These are phyloP conservation scores for Phytophthora vignae DNA, from an alignment of 352 stramenopile species.

Conservation along the genomic window DNA sequence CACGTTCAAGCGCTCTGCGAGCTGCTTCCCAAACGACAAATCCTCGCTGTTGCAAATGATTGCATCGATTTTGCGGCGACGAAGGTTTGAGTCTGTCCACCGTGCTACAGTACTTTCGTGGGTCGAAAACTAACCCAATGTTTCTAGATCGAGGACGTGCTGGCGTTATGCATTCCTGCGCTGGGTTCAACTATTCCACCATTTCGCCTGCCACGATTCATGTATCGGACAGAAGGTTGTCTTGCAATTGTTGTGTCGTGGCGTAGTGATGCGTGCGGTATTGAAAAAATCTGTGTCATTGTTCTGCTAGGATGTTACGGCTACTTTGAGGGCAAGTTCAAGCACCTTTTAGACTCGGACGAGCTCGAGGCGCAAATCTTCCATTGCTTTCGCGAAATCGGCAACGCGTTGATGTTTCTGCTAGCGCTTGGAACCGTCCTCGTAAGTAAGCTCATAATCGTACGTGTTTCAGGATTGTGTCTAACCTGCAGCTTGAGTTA, in stretches of 20 bases:
- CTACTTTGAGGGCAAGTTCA: conserved; percentile 87
- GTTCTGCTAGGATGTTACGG: conserved; percentile 61
- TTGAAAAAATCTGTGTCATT: not conserved
- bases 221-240: conserved; percentile 68
- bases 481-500: not conserved
- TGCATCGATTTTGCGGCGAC: conserved; percentile 44
- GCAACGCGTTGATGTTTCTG: conserved; percentile 79
- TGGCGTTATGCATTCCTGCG: conserved; percentile 76
- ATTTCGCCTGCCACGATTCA: conserved; percentile 74
- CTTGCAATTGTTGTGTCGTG: not conserved
- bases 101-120: not conserved
- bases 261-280: not conserved
- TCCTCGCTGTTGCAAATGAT: conserved; percentile 43
- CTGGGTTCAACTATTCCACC: conserved; percentile 76
- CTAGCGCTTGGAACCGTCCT: conserved; percentile 46
- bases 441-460: conserved; percentile 26
- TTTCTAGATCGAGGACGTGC: conserved; percentile 70
- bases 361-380: conserved; percentile 88
- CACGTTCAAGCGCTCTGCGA: conserved; percentile 38
- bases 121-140: not conserved
- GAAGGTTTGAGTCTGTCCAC: conserved; percentile 39
- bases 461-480: not conserved
- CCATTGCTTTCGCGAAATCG: conserved; percentile 81
- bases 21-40: conserved; percentile 36
- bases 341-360: conserved; percentile 77